Conservation (phyloP, 306 rosid genomes). For the Dalbergia oliveri region DNA sequence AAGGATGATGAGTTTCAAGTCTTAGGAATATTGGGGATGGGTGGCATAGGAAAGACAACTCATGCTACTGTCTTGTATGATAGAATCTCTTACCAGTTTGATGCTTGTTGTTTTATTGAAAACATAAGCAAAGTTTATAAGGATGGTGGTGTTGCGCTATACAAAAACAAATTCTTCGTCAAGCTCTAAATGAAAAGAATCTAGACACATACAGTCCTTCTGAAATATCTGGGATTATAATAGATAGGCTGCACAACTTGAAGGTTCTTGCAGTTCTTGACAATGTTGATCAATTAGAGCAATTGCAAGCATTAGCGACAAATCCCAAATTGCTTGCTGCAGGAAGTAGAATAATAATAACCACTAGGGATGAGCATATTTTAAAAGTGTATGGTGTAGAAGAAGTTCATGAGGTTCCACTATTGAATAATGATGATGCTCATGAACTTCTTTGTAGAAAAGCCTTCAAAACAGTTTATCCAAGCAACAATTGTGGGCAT, state of each 20-base stretch:
- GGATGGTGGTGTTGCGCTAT: conserved; percentile 19
- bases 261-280: conserved; percentile 42
- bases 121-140: conserved; percentile 8
- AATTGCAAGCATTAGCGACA: conserved; percentile 17
- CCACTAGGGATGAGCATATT: conserved; percentile 32
- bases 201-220: neutral
- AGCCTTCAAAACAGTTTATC: conserved; percentile 38
- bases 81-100: conserved; percentile 40
- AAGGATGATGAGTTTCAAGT: neutral
- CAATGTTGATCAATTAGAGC: conserved; percentile 26
- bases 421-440: conserved; percentile 10
- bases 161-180: conserved; percentile 24
- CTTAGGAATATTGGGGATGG: conserved; percentile 47
- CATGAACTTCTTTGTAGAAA: neutral
- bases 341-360: conserved; percentile 41
- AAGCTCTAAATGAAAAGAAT: neutral
- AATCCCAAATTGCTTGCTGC: neutral
- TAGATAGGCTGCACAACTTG: neutral
- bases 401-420: neutral
- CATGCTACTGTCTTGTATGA: conserved; percentile 22
- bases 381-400: neutral
- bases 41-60: conserved; percentile 48
- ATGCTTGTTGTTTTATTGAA: conserved; percentile 25
- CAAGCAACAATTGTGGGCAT: neutral
- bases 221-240: conserved; percentile 17